phyloP scores from a whole-genome alignment of 306 rosid genomes.

The Citrullus amarus region DNA sequence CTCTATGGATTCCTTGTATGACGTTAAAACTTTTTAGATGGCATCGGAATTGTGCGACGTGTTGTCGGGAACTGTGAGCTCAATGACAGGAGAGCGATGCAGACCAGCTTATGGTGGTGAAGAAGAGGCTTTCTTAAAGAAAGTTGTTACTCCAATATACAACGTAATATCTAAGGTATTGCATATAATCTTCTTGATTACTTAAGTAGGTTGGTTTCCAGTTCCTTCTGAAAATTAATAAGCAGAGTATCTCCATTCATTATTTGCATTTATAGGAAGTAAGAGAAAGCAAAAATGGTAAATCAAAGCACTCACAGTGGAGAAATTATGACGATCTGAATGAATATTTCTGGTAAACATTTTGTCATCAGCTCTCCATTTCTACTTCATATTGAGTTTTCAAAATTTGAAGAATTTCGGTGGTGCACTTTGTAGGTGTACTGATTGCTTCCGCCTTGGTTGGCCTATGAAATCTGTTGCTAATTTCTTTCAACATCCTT shows the following conservation, averaged over 20 bases:
- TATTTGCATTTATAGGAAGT: slow-evolving; percentile 45
- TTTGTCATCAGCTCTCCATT: slow-evolving; percentile 6
- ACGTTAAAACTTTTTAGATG: slow-evolving; percentile 38
- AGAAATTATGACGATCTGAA: slow-evolving; percentile 93
- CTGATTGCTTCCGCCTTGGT: slow-evolving; percentile 66
- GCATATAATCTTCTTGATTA: slow-evolving; percentile 4
- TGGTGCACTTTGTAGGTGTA: slow-evolving; percentile 50
- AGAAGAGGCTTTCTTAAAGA: slow-evolving; percentile 56
- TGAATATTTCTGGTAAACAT: slow-evolving; percentile 73
- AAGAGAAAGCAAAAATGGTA: slow-evolving; percentile 45
- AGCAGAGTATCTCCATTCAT: slow-evolving; percentile 2
- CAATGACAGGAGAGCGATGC: slow-evolving; percentile 76
- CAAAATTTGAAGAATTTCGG: neutral
- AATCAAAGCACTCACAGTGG: slow-evolving; percentile 90
- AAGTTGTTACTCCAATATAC: slow-evolving; percentile 87
- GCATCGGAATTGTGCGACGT: slow-evolving; percentile 93
- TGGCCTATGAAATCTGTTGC: slow-evolving; percentile 91
- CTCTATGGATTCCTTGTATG: neutral
- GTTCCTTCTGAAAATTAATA: slow-evolving; percentile 1
- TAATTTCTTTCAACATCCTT: slow-evolving; percentile 47
- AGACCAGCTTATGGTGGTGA: slow-evolving; percentile 92
- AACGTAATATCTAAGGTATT: slow-evolving; percentile 59
- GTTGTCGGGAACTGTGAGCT: slow-evolving; percentile 78
- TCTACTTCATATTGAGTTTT: slow-evolving; percentile 1
- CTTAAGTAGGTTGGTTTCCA: slow-evolving; percentile 2